Base-by-base conservation (phyloP, 192 early-diverging fungal species). In the Backusella tuberculispora region DNA sequence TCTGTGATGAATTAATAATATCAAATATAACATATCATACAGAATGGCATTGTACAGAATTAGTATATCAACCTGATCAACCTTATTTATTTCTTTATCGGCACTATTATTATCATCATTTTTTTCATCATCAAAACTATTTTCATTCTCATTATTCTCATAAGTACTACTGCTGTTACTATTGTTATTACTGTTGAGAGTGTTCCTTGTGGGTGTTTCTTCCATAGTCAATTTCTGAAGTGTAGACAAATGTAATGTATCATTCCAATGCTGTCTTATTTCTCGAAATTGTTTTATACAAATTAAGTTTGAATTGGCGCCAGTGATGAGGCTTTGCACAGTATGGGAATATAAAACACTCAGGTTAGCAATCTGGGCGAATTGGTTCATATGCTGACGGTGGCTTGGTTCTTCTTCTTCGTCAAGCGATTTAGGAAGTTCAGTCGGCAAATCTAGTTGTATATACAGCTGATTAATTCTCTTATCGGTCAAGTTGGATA, bases 201-300 rank as follows among this genome's bases (percentile, higher is more conserved):
- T 3, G 19, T 24, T 12, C 9, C 10, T 66, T 66, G 64, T 19
- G 5, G 48, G 8, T 17, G n/a, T 24, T 60, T 60, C 53, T 60
- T 60, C 53, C 9, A 24, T 26, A 4, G 21, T 5, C 3, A 60
- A 24, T 29, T 60, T 60, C 53, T 60, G 53, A 24, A 60, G 53
- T 19, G 66, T 67, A 3, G 41, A 13, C 10, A 21, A 17, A 67
- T 67, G 66, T 12, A 67, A n/a, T n/a, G 66, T 12, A 43, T 67
- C 66, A 21, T 67, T 38, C 66, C 66, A 67, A 67, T 67, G 66
- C 10, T 67, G 66, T 42, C 66, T 67, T 19, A 67, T 67, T 41
- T 67, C 41, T 67, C 41, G 37, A 67, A 67, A 67, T 19, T 67
- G 66, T 14, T 67, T 67, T 67, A 67, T 43, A 67, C 66, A 67